A percentile compares a stretch with the other conserved stretches of the same genome.
phyloP scores from a whole-genome alignment of 129 eudicot species.

The Arctium minus region DNA sequence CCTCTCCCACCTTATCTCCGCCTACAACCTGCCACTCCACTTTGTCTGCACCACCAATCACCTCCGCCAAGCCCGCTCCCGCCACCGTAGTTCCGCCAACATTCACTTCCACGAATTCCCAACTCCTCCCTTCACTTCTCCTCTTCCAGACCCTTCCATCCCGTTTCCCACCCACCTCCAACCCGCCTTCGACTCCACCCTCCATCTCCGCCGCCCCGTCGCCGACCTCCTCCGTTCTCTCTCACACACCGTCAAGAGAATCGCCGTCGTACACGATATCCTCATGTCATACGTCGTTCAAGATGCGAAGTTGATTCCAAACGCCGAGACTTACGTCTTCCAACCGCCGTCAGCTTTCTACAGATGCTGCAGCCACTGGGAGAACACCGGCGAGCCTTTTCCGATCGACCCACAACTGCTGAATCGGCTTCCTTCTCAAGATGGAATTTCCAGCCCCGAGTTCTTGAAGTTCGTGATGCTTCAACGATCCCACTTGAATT shows the following conservation, averaged over 20 bases:
- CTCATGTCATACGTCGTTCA: conserved; percentile 31
- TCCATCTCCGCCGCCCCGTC: conserved; percentile 22
- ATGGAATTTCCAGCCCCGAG: background rate
- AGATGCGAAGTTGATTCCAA: conserved; percentile 9
- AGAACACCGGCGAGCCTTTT: background rate
- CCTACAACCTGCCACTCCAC: conserved; percentile 38
- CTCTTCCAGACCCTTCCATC: conserved; percentile 16
- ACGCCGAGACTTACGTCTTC: conserved; percentile 25
- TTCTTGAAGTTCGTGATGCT: background rate
- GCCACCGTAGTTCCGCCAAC: conserved; percentile 20
- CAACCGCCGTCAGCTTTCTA: background rate
- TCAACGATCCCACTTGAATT: background rate
- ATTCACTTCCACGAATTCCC: conserved; percentile 31
- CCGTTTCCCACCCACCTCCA: conserved; percentile 33
- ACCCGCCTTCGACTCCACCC: conserved; percentile 10
- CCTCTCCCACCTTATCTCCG: conserved; percentile 39
- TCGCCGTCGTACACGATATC: conserved; percentile 20
- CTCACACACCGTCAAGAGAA: background rate
- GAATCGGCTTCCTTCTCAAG: background rate
- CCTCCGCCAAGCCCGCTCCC: conserved; percentile 39
- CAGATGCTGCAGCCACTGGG: background rate
- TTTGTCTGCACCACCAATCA: conserved; percentile 34
- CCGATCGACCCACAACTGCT: background rate
- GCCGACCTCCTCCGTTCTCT: conserved; percentile 11
- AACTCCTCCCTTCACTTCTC: conserved; percentile 16